Base-by-base conservation (phyloP, 2,329 filamentous ascomycete genomes). In the Trichoderma sp. region DNA sequence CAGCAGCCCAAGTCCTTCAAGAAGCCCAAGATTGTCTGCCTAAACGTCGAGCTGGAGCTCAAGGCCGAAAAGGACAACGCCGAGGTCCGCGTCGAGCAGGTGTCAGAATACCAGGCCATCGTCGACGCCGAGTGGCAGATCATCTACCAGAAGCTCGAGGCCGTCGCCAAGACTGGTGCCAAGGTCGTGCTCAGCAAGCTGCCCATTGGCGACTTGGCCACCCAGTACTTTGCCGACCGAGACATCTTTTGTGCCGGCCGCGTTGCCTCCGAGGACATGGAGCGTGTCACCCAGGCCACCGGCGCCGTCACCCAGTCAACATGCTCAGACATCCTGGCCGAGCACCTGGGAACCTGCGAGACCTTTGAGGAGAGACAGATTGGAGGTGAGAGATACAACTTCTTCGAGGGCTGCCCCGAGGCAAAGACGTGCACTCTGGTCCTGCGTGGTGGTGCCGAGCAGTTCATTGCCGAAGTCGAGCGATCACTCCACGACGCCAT, bases 31-130 rank as follows among this genome's bases (percentile, higher is more conserved):
- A 97, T 99, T 76, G 93, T 98, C 73, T 98, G 95, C 84, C 85
- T 99, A 77, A 99, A 98, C 81, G 96, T 99, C 77, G 96, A 99
- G 84, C 88, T 99, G 73, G 96, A 99, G 85, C 87, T 99, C 77
- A 99, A 99, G 90, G 95, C 93, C 74, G 96, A 99, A 83, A 99
- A 98, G 88, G 96, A 99, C 85, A 99, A 99, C 79, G 96, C 96
- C 72, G 96, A 99, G 85, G 94, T 99, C 74, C 92, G 96, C 72
- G 95, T 99, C 72, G 96, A 98, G 84, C 95, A 98, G 83, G 96
- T 99, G 67, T 97, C 95, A 23, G 96, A 99, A 84, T 99, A 99
- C 86, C 96, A 99, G 85, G 96, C 96, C 74, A 98, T 99, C 77
- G 96, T 99, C 80, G 96, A 99, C 80, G 96, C 96, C 34, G 96